Conservation (phyloP, 345 rosid genomes). For the Orychophragmus violaceus region DNA sequence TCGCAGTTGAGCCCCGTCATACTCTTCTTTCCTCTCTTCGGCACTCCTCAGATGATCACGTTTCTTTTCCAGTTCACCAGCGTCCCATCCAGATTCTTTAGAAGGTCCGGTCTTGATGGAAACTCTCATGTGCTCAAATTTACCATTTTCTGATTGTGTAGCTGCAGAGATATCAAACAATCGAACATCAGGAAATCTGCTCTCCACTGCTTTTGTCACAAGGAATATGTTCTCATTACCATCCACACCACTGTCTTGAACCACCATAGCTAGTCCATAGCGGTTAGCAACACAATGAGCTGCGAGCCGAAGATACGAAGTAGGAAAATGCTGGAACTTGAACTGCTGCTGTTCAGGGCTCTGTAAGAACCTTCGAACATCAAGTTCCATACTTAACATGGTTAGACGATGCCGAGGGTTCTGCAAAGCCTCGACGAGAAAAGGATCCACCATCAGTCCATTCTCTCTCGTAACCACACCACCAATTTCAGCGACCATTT, state of each 20-base stretch:
- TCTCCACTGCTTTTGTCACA: slow-evolving; percentile 54
- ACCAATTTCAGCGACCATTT: neutral
- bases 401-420: slow-evolving; percentile 91
- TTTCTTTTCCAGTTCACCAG: too few species aligned
- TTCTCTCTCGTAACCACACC: slow-evolving; percentile 10
- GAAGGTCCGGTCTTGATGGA: too few species aligned
- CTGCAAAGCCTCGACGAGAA: slow-evolving; percentile 84
- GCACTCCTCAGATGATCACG: too few species aligned
- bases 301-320: slow-evolving; percentile 87
- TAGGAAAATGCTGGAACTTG: slow-evolving; percentile 85
- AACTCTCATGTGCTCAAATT: too few species aligned
- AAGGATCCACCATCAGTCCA: slow-evolving; percentile 71
- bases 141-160: too few species aligned
- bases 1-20: too few species aligned
- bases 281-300: slow-evolving; percentile 92
- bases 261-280: too few species aligned
- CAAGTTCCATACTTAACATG: slow-evolving; percentile 60
- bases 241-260: too few species aligned
- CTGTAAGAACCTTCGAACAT: slow-evolving; percentile 76
- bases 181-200: slow-evolving; percentile 58
- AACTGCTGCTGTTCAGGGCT: slow-evolving; percentile 62
- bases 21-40: too few species aligned
- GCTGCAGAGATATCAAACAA: too few species aligned
- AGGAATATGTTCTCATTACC: slow-evolving; percentile 59
- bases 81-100: too few species aligned